Base-by-base conservation (phyloP, 2,329 filamentous ascomycete genomes). In the Bipolaris sorokiniana region DNA sequence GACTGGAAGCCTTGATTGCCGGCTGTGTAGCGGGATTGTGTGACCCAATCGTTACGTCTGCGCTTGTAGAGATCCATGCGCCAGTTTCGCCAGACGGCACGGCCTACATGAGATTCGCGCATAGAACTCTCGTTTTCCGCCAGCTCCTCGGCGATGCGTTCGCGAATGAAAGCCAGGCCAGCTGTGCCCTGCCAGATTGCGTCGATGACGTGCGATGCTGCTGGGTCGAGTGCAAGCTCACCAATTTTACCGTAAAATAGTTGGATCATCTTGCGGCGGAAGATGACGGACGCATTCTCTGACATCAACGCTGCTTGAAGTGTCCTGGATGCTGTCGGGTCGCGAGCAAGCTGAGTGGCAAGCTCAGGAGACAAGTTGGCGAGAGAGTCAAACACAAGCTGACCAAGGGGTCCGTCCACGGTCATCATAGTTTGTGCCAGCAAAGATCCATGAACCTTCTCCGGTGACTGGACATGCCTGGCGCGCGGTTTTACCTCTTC, bases 381-480 rank as follows among this genome's bases (percentile, higher is more conserved):
- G 2, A 83, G 69, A 4, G 79, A 76, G 58, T 88, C 84, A 71
- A 95, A 91, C 31, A 96, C 84, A 10, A 93, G 83, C 48, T 86
- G 86, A 54, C 85, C 83, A 1, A 93, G 81, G 1, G 84, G 76
- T 0, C 91, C 91, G 0, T 90, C 85, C 23, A 91, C 88, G 7
- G 85, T 79, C 48, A 98, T 86, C 80, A 99, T 89, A 3, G 90
- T 80, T 60, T 95, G 88, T 7, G 90, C 88, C 26, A 99, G 84
- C 45, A 97, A 83, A 18, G 91, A 92, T 58, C 90, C 91, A 78
- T 99, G 93, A 73, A 91, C 76, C 82, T 91, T 86, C 78, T 85
- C 65, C 64, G 78, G 71, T 6, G 72, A 63, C 33, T 70, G 66
- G 50, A 72, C 65, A 48, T 70, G 61, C 37, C 68, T 75, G 49